phyloP scores from a whole-genome alignment of 2,329 filamentous ascomycete genomes.

The Monosporascus ibericus region DNA sequence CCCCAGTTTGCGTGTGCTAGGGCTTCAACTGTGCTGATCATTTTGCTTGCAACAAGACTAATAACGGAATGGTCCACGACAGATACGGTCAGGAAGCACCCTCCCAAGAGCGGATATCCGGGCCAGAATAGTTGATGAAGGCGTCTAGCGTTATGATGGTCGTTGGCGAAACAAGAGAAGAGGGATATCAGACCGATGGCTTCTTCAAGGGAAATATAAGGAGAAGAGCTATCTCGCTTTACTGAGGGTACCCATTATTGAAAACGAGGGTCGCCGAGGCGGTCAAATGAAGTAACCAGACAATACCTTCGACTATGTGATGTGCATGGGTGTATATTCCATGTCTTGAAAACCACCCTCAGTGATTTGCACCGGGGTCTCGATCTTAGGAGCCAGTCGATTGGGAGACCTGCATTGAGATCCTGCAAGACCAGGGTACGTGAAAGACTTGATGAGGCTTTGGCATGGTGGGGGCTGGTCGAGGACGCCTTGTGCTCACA shows the following conservation, averaged over 20 bases:
- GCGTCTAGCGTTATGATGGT: neutral
- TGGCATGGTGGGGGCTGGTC: conserved; percentile 1
- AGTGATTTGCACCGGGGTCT: conserved; percentile 22
- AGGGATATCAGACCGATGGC: neutral
- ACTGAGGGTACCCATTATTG: neutral
- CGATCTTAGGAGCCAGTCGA: conserved; percentile 24
- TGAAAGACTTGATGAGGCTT: conserved; percentile 7
- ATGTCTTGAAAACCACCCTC: conserved; percentile 7
- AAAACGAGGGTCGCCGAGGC: neutral
- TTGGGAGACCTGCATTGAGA: conserved; percentile 21
- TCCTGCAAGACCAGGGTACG: conserved; percentile 16
- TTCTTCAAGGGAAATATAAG: neutral
- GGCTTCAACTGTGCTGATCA: conserved; percentile 44
- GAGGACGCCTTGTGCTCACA: neutral
- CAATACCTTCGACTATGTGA: conserved; percentile 6
- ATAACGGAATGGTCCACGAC: conserved; percentile 1
- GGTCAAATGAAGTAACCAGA: neutral
- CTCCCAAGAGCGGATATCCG: neutral
- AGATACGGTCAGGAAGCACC: neutral
- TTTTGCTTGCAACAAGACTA: conserved; percentile 27
- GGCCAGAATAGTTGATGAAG: neutral
- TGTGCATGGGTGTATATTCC: conserved; percentile 12
- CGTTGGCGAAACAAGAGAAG: neutral
- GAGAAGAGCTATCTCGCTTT: neutral
- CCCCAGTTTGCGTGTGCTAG: conserved; percentile 44